Base-by-base conservation (phyloP, 2,329 filamentous ascomycete species). In the Ophiostoma sp. region DNA sequence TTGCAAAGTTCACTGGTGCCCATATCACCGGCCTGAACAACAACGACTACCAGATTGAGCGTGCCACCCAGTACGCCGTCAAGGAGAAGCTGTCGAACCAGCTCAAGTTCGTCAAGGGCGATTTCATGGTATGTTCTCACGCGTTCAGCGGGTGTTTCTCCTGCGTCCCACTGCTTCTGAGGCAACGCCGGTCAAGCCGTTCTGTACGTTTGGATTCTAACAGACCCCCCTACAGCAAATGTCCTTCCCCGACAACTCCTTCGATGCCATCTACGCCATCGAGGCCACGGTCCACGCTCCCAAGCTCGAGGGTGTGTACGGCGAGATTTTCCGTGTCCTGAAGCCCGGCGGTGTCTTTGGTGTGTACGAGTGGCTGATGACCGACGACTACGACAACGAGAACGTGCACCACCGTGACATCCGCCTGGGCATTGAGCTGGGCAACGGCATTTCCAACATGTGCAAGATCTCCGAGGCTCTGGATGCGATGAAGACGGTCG, bases 331-430 rank as follows among this genome's bases (percentile, higher is more conserved):
- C 86, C 91, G 92, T 64, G 93, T 97, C 36, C 84, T 99, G 72
- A 99, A 98, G 85, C 95, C 95, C 27, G 95, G 95, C 70, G 94
- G 95, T 78, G 84, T 92, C 66, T 99, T 98, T 75, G 95, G 94
- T 76, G 94, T 98, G 66, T 99, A 98, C 81, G 95, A 99, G 80
- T 98, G 95, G 95, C 84, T 98, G 76, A 98, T 99, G 95, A 98
- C 93, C 6, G 93, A 97, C 72, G 82, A 89, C 38, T 99, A 97
- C 80, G 90, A 98, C 81, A 94, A 96, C 77, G 84, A 90, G 70
- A 93, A 97, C 83, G 79, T 91, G 0, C 84, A 88, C 75, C 95
- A 98, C 82, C 90, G 93, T 73, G 87, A 91, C 77, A 95, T 98
- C 76, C 91, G 95, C 72, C 87, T 97, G 18, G 93, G 90, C 72